phyloP scores from a whole-genome alignment of 768 basidiomycete species.

The Clitopilus passeckerianus region DNA sequence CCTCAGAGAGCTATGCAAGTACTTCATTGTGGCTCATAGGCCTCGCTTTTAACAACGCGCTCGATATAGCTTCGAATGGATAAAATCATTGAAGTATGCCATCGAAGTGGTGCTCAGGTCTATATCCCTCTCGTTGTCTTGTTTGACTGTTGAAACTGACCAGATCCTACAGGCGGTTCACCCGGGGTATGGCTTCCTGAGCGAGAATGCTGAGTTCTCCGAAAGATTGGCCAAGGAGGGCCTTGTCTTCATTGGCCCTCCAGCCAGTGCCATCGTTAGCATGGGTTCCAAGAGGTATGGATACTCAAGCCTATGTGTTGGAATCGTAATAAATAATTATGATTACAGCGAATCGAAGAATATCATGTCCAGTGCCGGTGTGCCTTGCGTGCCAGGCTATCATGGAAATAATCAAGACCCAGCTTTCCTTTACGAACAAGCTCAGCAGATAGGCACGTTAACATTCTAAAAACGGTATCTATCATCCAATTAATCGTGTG shows the following conservation, averaged over 20 bases:
- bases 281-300: conserved; percentile 93
- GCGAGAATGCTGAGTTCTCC: conserved; percentile 86
- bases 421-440: conserved; percentile 60
- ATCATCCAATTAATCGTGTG: not conserved
- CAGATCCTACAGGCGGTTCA: conserved; percentile 69
- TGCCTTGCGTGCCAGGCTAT: conserved; percentile 93
- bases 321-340: not conserved
- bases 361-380: conserved; percentile 89
- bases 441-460: conserved; percentile 59
- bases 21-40: not conserved
- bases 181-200: conserved; percentile 91
- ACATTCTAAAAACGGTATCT: not conserved
- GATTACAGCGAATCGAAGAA: conserved; percentile 84
- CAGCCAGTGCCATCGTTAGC: conserved; percentile 79
- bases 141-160: conserved; percentile 1
- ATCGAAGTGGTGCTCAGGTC: conserved; percentile 80
- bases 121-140: conserved; percentile 9
- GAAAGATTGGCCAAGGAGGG: conserved; percentile 69
- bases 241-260: conserved; percentile 89
- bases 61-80: conserved; percentile 69
- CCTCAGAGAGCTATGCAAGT: conserved; percentile 84
- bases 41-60: not conserved
- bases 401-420: conserved; percentile 82
- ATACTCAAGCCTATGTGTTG: not conserved
- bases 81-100: conserved; percentile 83